Conservation (phyloP, 2,329 filamentous ascomycete species). For the Clonostachys byssicola region DNA sequence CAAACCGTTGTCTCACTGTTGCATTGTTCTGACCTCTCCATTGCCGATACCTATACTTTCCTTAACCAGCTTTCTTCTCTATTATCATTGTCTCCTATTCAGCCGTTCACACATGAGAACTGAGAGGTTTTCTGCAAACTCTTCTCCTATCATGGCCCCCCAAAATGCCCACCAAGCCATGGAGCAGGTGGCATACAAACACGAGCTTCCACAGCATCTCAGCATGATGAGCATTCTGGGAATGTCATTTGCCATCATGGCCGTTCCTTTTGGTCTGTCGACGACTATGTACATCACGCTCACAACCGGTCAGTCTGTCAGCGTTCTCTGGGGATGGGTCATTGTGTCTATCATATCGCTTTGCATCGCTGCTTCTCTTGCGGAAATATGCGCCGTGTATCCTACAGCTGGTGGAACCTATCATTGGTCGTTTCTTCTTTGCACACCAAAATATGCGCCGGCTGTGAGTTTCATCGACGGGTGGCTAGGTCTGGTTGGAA, state of each 20-base stretch:
- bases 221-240: constrained; percentile 43
- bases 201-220: constrained; percentile 44
- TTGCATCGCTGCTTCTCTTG: constrained; percentile 66
- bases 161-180: constrained; percentile 33
- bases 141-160: too few relatives aligned
- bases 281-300: constrained; percentile 47
- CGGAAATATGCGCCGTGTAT: constrained; percentile 70
- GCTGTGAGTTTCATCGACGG: constrained; percentile 68
- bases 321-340: constrained; percentile 67
- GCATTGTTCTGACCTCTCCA: too few relatives aligned
- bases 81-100: too few relatives aligned
- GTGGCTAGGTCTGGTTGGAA: constrained; percentile 70
- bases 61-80: too few relatives aligned
- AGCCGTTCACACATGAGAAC: too few relatives aligned
- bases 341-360: constrained; percentile 67
- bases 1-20: too few relatives aligned
- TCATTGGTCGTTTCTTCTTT: constrained; percentile 68
- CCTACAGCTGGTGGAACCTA: constrained; percentile 60
- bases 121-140: too few relatives aligned
- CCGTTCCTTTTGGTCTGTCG: constrained; percentile 44
- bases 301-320: constrained; percentile 69
- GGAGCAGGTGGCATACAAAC: constrained; percentile 42
- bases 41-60: too few relatives aligned
- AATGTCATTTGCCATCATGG: constrained; percentile 45
- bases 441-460: constrained; percentile 56